phyloP scores from a whole-genome alignment of 352 stramenopile species.

The Phytophthora syringae region DNA sequence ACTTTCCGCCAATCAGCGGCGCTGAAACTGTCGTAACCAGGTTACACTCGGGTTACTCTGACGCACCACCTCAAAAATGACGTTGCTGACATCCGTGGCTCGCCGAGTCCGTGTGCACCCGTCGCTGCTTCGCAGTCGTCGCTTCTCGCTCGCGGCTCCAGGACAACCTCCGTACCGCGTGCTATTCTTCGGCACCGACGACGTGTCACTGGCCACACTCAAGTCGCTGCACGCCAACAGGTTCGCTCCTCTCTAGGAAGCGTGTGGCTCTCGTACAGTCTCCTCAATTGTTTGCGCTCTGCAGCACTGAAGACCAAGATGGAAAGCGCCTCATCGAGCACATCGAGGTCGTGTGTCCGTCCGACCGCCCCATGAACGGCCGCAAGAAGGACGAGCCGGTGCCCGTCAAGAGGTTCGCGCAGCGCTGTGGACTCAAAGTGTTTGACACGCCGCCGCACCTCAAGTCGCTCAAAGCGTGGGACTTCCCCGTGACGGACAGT shows the following conservation, averaged over 20 bases:
- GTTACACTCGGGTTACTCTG: slow-evolving; percentile 10
- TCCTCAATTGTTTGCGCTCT: background rate
- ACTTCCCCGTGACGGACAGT: slow-evolving; percentile 43
- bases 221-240: slow-evolving; percentile 71
- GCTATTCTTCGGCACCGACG: slow-evolving; percentile 88
- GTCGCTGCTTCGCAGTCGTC: slow-evolving; percentile 17
- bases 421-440: slow-evolving; percentile 60
- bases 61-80: background rate
- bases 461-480: slow-evolving; percentile 84
- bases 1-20: slow-evolving; percentile 5
- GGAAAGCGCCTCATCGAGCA: slow-evolving; percentile 47
- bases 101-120: background rate
- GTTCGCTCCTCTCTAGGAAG: slow-evolving; percentile 24
- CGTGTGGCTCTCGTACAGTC: slow-evolving; percentile 8
- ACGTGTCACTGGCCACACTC: slow-evolving; percentile 84
- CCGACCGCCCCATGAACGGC: slow-evolving; percentile 76
- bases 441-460: slow-evolving; percentile 73
- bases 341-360: slow-evolving; percentile 82
- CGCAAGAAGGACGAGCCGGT: slow-evolving; percentile 68
- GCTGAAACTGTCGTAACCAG: background rate
- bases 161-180: slow-evolving; percentile 56
- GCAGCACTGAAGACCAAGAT: slow-evolving; percentile 37
- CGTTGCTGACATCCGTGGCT: slow-evolving; percentile 9
- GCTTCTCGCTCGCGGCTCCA: slow-evolving; percentile 39
- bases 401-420: slow-evolving; percentile 78